Evolutionary conservation across 2,329 filamentous ascomycete genomes (phyloP), one percentile per base, ranked within the genome.

Genomic region (Penicillium brasilianum): DNA sequence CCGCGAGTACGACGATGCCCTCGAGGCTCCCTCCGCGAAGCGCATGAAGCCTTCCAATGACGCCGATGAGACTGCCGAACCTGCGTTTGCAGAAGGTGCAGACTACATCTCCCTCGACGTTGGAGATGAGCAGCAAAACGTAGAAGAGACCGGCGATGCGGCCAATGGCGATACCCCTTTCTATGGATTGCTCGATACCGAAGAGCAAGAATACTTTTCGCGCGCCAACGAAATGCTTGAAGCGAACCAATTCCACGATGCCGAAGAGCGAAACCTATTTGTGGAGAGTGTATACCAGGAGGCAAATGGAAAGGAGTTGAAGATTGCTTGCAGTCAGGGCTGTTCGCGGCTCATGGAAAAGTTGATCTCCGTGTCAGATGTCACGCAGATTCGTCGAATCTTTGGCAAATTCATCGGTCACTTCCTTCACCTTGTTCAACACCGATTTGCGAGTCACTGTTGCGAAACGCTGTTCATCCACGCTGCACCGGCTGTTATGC

Each of bases 391-490:
- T 77, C 97, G 96, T 82, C 84, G 84, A 51, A 80, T 99, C 20
- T 98, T 98, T 75, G 86, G 87, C 66, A 92, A 90, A 48, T 97
- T 98, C 76, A 88, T 84, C 20, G 89, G 90, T 36, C 91, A 98
- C 77, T 96, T 98, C 77, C 82, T 94, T 60, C 90, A 93, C 70
- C 85, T 99, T 30, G 88, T 97, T 55, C 93, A 96, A 75, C 95
- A 99, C 79, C 90, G 95, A 18, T 99, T 99, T 72, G 95, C 95
- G 5, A 96, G 93, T 62, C 95, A 99, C 81, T 98, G 94, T 79
- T 97, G 93, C 75, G 95, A 99, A 80, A 92, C 92, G 28, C 84
- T 99, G 34, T 98, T 99, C 76, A 82, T 93, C 52, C 87, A 91
- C 66, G 90, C 91, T 1, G 93, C 93, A 0, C 89, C 91, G 0